These are phyloP conservation scores for Canavalia gladiata DNA, from an alignment of 306 rosid genomes.

Conservation along the genomic window DNA sequence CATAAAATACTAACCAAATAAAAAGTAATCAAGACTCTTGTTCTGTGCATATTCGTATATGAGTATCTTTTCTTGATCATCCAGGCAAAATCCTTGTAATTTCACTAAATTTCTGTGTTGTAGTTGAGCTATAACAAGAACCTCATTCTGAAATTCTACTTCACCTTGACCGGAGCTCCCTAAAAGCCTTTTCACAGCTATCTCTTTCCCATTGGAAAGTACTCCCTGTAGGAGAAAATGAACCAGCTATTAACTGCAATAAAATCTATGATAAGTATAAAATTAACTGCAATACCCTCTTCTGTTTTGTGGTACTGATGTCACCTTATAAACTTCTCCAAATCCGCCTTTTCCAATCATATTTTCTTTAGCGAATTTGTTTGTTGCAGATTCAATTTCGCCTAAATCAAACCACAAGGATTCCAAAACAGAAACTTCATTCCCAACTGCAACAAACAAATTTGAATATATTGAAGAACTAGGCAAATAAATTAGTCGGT, in stretches of 20 bases:
- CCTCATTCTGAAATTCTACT: slow-evolving; percentile 67
- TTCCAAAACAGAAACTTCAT: slow-evolving; percentile 47
- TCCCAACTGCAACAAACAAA: slow-evolving; percentile 44
- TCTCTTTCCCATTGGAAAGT: slow-evolving; percentile 55
- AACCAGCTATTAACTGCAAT: neutral
- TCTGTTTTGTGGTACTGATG: neutral
- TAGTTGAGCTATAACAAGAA: slow-evolving; percentile 64
- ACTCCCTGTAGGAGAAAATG: slow-evolving; percentile 53
- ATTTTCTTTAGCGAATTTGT: slow-evolving; percentile 56
- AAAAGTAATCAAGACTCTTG: slow-evolving; percentile 62
- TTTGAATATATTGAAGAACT: slow-evolving; percentile 7
- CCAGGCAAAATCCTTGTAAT: slow-evolving; percentile 69
- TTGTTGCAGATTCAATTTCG: slow-evolving; percentile 61
- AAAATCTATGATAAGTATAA: neutral
- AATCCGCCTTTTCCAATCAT: slow-evolving; percentile 71
- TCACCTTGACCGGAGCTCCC: slow-evolving; percentile 61
- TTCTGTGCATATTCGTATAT: slow-evolving; percentile 64
- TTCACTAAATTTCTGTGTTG: slow-evolving; percentile 68
- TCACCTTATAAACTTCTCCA: slow-evolving; percentile 72
- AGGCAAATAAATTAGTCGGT: neutral
- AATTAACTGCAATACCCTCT: neutral
- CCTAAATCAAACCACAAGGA: slow-evolving; percentile 58
- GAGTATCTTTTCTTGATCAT: slow-evolving; percentile 65
- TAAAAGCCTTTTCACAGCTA: slow-evolving; percentile 76
- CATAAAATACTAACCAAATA: slow-evolving; percentile 49